Evolutionary conservation across 441 rosid genomes (phyloP).

Genomic region (Adansonia madagascariensis): DNA sequence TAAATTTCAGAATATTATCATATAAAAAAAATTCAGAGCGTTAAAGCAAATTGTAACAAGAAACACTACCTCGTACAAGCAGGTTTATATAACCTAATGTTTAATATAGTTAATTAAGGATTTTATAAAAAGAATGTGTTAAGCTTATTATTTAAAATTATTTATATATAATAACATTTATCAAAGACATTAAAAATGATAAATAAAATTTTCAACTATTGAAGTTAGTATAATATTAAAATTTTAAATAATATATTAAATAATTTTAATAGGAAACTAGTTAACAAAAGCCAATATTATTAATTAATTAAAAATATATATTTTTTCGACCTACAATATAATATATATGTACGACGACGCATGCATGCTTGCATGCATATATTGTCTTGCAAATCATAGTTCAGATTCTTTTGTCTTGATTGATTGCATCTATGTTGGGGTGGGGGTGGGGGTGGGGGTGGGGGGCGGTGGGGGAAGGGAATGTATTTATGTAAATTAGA

Average conservation of each 20-base stretch:
- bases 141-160: too few species aligned
- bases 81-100: background rate
- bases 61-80: background rate
- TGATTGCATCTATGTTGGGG: background rate
- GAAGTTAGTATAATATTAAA: too few species aligned
- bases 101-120: background rate
- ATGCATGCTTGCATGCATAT: background rate
- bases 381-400: background rate
- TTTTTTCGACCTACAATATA: background rate
- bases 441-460: too few species aligned
- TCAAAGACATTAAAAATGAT: too few species aligned
- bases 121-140: too few species aligned
- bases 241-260: too few species aligned
- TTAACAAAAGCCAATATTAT: too few species aligned
- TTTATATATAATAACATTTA: too few species aligned
- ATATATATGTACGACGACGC: background rate
- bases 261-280: too few species aligned
- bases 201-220: too few species aligned
- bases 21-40: background rate
- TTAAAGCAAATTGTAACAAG: background rate
- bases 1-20: background rate
- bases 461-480: too few species aligned
- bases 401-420: background rate
- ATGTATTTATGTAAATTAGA: background rate
- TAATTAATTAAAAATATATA: background rate